Conservation (phyloP, 768 basidiomycete species). For the Pisolithus albus region DNA sequence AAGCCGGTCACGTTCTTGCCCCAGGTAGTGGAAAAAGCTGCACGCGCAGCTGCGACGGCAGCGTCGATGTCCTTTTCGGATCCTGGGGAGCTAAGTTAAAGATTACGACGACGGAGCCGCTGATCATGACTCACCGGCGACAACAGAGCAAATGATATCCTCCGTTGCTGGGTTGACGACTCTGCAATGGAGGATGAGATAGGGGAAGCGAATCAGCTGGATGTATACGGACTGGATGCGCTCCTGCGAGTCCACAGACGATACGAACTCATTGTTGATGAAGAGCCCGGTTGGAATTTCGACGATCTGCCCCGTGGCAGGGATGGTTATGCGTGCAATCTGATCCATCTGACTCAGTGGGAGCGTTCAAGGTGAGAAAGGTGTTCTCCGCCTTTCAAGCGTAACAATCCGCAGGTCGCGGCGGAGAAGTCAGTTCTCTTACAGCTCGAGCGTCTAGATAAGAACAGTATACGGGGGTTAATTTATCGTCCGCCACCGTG, state of each 20-base stretch:
- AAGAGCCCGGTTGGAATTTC: constrained; percentile 77
- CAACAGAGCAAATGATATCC: constrained; percentile 60
- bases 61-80: constrained; percentile 73
- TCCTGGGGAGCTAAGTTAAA: constrained; percentile 28
- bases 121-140: constrained; percentile 40
- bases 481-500: too few relatives aligned
- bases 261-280: constrained; percentile 85
- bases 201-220: constrained; percentile 4
- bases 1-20: constrained; percentile 82
- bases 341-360: constrained; percentile 42
- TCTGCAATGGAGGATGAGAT: constrained; percentile 31
- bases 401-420: not conserved
- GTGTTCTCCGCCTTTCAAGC: too few relatives aligned
- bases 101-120: too few relatives aligned
- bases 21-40: constrained; percentile 82
- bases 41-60: constrained; percentile 77
- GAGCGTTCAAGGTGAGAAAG: not conserved
- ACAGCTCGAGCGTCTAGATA: constrained; percentile 1
- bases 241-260: constrained; percentile 64
- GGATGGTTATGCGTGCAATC: constrained; percentile 34
- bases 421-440: not conserved
- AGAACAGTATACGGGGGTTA: not conserved
- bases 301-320: constrained; percentile 42
- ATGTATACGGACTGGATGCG: constrained; percentile 47
- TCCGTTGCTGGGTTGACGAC: constrained; percentile 82